Evolutionary conservation across 768 basidiomycete species (phyloP), one percentile per base, ranked within the genome.

Genomic region (Xerocomellus dryophilus): DNA sequence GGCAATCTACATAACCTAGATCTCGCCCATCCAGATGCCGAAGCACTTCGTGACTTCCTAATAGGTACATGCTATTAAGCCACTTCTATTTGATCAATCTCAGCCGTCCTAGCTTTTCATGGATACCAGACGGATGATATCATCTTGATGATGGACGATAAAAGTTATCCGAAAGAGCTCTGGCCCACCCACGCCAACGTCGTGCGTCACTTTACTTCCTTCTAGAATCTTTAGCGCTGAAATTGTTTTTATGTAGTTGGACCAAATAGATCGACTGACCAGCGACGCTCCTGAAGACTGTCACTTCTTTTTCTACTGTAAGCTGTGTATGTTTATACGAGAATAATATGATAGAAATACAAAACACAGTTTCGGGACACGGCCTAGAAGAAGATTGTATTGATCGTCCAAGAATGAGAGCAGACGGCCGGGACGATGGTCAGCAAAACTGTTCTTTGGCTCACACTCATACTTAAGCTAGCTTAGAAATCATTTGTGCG

Each of bases 251-350:
- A 40, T 11, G 9, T 39, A 63, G 81, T 49, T 80, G 14, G 60
- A 54, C 4, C 73, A 76, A 36, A 79, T 83, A 27, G 57, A 70
- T 5, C 66, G 66, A 7, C 65, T 85, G 6, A 77, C 79, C 0
- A 56, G 63, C 4, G 75, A 72, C 35, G 74, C 77, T 4, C 59
- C 68, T 14, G 67, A 75, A 2, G 75, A 76, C 0, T 80, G 81
- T 50, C 74, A 67, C 3, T 78, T 81, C 56, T 76, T 82, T 48
- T 81, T 85, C 59, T 81, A 82, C 38, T 85, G 83, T 83, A 56
- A 35, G 77, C 25, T 14, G 0, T 14, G 23, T 17, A 21, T 1
- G 3, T 27, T 32, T 4, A n/a, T 5, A 14, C 12, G 7, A 15
- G 14, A 27, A 23, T 29, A n/a, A 7, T 8, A 17, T 35, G 29